Conservation (phyloP, 225 moss, liverwort and hornwort genomes). For the Ulota crispa region DNA sequence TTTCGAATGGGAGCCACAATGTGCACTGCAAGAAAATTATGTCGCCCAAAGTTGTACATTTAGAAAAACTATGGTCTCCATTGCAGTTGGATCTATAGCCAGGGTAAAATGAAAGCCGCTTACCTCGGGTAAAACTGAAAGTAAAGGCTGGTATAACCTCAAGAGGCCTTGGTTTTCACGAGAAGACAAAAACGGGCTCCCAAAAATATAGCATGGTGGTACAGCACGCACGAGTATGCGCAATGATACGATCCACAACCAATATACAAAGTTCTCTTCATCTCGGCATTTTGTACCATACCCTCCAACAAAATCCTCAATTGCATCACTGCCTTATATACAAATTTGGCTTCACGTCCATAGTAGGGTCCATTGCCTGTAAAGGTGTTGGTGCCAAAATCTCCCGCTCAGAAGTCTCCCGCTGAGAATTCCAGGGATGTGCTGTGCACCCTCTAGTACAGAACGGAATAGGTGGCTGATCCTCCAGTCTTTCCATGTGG, state of each 20-base stretch:
- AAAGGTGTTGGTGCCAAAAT: conserved; percentile 29
- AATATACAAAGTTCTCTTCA: background rate
- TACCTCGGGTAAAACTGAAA: too few relatives aligned
- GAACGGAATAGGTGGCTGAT: conserved; percentile 45
- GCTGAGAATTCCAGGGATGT: conserved; percentile 39
- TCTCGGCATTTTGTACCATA: background rate
- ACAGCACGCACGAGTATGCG: too few relatives aligned
- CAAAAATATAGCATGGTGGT: conserved; percentile 7
- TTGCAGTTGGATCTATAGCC: too few relatives aligned
- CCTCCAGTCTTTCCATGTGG: conserved; percentile 38
- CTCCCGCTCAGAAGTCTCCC: background rate
- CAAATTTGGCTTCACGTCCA: conserved; percentile 46
- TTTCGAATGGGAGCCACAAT: too few relatives aligned
- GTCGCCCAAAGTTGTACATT: too few relatives aligned
- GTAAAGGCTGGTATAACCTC: too few relatives aligned
- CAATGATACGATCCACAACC: too few relatives aligned
- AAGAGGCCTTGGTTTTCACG: too few relatives aligned
- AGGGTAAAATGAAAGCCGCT: too few relatives aligned
- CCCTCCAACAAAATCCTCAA: conserved; percentile 2
- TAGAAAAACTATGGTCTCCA: too few relatives aligned
- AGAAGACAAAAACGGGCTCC: background rate
- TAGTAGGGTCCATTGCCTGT: conserved; percentile 32
- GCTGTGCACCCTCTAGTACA: conserved; percentile 43
- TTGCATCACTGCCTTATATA: conserved; percentile 5
- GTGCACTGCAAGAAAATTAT: too few relatives aligned